A percentile compares a stretch with the other conserved stretches of the same genome.
Evolutionary conservation across 169 alveolate species (phyloP).

Genomic region (Eimeria tenella): DNA sequence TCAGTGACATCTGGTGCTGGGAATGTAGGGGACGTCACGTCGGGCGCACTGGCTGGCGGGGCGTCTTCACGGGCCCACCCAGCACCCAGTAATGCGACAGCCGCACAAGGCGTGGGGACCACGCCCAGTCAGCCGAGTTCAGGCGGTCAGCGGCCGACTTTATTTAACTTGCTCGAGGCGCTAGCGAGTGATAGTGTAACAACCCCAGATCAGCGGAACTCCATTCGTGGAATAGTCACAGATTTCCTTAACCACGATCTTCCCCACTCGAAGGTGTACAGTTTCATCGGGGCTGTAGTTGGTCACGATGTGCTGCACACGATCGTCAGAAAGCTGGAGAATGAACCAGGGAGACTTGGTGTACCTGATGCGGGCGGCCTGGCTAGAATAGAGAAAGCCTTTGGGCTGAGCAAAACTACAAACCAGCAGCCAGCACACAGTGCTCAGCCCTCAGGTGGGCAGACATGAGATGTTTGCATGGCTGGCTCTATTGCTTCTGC

Average conservation of each 20-base stretch:
- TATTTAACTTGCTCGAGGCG: constrained; percentile 90
- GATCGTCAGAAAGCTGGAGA: constrained; percentile 88
- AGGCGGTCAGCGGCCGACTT: constrained; percentile 87
- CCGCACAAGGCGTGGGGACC: constrained; percentile 46
- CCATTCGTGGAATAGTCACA: constrained; percentile 92
- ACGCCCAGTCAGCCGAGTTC: constrained; percentile 32
- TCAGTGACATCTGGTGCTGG: constrained; percentile 42
- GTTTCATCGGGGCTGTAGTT: constrained; percentile 92
- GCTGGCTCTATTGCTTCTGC: not conserved
- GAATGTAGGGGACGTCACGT: not conserved
- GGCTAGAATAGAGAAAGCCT: constrained; percentile 90
- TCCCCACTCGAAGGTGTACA: constrained; percentile 91
- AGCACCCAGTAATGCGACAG: constrained; percentile 27
- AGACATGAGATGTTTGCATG: not conserved
- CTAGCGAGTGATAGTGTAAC: constrained; percentile 91
- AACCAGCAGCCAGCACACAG: constrained; percentile 70
- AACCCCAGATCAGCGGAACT: constrained; percentile 93
- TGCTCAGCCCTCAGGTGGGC: constrained; percentile 52
- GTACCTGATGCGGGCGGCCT: constrained; percentile 92
- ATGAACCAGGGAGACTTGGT: constrained; percentile 88
- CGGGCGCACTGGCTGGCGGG: constrained; percentile 15
- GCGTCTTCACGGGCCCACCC: constrained; percentile 39
- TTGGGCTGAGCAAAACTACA: constrained; percentile 87
- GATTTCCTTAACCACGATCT: constrained; percentile 91
- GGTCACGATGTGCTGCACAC: constrained; percentile 92